Conservation (phyloP, 495 filamentous ascomycete genomes). For the Lineolata rhizophorae region DNA sequence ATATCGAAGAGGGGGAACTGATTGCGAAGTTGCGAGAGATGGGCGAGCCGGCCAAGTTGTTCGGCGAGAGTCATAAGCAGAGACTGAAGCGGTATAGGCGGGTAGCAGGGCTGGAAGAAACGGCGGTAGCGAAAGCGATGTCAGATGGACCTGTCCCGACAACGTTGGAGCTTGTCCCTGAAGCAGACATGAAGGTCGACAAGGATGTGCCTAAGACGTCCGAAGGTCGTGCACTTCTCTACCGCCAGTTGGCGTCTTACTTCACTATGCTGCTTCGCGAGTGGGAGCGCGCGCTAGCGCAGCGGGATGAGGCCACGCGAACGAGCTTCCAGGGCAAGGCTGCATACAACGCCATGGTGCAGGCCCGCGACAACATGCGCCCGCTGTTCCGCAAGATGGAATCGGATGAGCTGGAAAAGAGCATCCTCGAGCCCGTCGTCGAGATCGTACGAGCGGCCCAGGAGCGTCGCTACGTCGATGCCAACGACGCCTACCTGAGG, state of each 20-base stretch:
- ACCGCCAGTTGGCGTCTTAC: conserved; percentile 74
- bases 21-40: conserved; percentile 41
- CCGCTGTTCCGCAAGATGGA: conserved; percentile 86
- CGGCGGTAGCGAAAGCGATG: conserved; percentile 23
- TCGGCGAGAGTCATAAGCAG: conserved; percentile 59
- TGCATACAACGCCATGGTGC: conserved; percentile 57
- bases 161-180: conserved; percentile 48
- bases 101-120: conserved; percentile 24
- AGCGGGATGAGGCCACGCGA: conserved; percentile 36
- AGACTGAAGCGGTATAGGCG: conserved; percentile 46
- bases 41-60: conserved; percentile 50
- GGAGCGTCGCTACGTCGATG: conserved; percentile 77
- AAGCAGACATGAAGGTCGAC: conserved; percentile 71
- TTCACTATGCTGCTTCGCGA: conserved; percentile 82
- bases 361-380: conserved; percentile 63
- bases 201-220: conserved; percentile 26
- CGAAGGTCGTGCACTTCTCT: conserved; percentile 39
- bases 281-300: conserved; percentile 61
- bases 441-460: conserved; percentile 87
- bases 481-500: conserved; percentile 82
- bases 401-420: conserved; percentile 50
- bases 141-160: conserved; percentile 41
- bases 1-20: conserved; percentile 55
- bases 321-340: conserved; percentile 55
- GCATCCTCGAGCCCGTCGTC: conserved; percentile 62